Evolutionary conservation across 768 basidiomycete species (phyloP).

Genomic region (Phanerochaete carnosa): DNA sequence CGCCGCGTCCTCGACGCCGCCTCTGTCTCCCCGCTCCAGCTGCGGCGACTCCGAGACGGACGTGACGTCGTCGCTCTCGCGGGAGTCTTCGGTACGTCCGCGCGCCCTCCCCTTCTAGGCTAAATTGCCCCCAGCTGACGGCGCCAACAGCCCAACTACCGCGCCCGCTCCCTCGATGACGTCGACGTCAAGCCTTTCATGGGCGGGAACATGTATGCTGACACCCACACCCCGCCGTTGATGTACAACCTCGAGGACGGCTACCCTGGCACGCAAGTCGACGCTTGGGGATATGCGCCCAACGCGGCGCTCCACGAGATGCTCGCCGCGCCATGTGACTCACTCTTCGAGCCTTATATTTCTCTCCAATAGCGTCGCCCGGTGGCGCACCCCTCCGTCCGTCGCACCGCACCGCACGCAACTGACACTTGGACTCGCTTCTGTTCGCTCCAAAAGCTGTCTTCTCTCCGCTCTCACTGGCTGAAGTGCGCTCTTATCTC

Average conservation of each 20-base stretch:
- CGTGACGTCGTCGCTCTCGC: background rate
- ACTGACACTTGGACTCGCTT: too few species aligned
- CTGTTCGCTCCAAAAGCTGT: background rate
- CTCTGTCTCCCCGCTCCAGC: conserved; percentile 13
- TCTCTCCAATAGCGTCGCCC: background rate
- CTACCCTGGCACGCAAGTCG: background rate
- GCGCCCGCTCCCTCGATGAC: background rate
- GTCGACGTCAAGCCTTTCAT: background rate
- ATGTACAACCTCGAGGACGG: background rate
- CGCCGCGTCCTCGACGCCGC: conserved; percentile 2
- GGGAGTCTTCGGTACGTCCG: background rate
- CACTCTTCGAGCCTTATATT: background rate
- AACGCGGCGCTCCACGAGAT: background rate
- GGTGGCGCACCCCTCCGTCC: too few species aligned
- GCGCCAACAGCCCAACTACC: background rate
- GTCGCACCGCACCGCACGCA: too few species aligned
- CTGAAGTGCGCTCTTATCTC: background rate
- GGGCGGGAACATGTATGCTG: background rate
- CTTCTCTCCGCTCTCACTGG: background rate
- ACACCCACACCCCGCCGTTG: background rate
- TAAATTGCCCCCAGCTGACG: background rate
- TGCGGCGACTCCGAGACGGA: conserved; percentile 6
- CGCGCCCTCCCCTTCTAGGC: background rate
- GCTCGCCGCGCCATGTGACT: background rate
- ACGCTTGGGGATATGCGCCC: background rate